Base-by-base conservation (phyloP, 352 stramenopile species). In the Phytopythium montanum region DNA sequence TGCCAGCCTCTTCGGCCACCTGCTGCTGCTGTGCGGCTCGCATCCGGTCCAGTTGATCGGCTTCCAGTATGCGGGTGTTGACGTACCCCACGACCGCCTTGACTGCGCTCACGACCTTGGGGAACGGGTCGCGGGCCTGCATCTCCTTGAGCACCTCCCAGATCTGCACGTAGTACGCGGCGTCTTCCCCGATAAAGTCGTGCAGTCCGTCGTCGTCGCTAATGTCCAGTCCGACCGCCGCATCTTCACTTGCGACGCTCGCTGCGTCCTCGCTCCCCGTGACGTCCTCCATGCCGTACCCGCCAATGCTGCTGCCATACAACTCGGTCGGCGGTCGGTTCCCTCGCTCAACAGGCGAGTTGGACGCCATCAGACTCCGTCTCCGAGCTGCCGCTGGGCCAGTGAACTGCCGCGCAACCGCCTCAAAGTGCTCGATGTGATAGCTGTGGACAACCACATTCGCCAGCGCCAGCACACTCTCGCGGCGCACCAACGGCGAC, bases 41-140 rank as follows among this genome's bases (percentile, higher is more conserved):
- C 42, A 85, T 34, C 10, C 73, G 66, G 23, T 86, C 74, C 38
- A 59, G 14, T 64, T 88, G 77, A 18, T 87, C 75, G 9, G 72
- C 62, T 54, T 79, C 72, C 38, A 91, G 64, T 19, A 87, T 73
- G 31, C 69, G 74, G 44, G 73, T 73, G 26, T 89, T 87, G 26
- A 91, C 77, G 25, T 76, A 76, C 38, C 79, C 83, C 2, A 91
- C 76, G 34, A 91, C 79, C 33, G 70, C 60, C 65, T 89, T 89
- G 64, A 69, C 88, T 53, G 59, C 83, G 61, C 64, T 76, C 23
- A 65, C 76, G 33, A 77, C 94, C 65, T 75, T 65, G 14, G 88
- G 87, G 60, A 97, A 96, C 8, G 91, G 81, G 59, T 98, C 94
- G 36, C 73, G 75, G 5, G 90, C 85, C 62, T 97, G 88, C 41